Conservation (phyloP, 2,329 filamentous ascomycete species). For the Aspergillus terreus region DNA sequence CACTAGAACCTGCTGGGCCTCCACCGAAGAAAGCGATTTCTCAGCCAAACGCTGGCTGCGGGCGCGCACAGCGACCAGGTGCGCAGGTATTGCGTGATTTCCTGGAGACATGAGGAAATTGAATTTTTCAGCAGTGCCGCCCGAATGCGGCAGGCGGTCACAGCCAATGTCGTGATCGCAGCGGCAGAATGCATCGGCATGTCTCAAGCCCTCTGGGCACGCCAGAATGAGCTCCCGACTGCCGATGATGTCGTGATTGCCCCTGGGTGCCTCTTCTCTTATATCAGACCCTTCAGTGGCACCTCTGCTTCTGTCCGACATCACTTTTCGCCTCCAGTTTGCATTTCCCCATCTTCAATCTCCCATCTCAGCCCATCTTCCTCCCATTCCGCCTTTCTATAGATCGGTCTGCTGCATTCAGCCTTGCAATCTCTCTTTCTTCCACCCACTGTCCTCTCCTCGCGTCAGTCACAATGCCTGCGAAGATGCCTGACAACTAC, state of each 20-base stretch:
- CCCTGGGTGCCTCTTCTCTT: constrained; percentile 21
- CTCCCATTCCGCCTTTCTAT: constrained; percentile 1
- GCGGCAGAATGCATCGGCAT: constrained; percentile 24
- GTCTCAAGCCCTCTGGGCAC: constrained; percentile 18
- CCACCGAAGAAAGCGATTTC: constrained; percentile 10
- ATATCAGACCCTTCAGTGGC: constrained; percentile 24
- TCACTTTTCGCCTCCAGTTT: constrained; percentile 4
- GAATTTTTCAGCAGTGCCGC: constrained; percentile 23
- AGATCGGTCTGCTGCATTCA: constrained; percentile 6
- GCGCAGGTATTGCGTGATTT: constrained; percentile 42
- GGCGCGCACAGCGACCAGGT: constrained; percentile 14
- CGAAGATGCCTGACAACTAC: constrained; percentile 35
- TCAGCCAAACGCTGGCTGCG: constrained; percentile 19
- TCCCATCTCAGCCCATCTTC: constrained; percentile 15
- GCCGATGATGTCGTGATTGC: constrained; percentile 32
- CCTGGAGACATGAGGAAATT: constrained; percentile 26
- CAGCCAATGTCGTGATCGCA: constrained; percentile 27
- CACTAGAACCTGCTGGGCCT: background rate
- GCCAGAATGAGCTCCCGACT: constrained; percentile 19
- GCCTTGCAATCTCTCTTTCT: constrained; percentile 1
- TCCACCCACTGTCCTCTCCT: background rate
- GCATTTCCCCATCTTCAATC: constrained; percentile 51
- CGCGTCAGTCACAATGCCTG: constrained; percentile 31
- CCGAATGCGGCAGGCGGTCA: constrained; percentile 25
- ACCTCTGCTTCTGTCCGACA: constrained; percentile 8